Conservation (phyloP, 495 filamentous ascomycete species). For the Lasiosphaeria miniovina region DNA sequence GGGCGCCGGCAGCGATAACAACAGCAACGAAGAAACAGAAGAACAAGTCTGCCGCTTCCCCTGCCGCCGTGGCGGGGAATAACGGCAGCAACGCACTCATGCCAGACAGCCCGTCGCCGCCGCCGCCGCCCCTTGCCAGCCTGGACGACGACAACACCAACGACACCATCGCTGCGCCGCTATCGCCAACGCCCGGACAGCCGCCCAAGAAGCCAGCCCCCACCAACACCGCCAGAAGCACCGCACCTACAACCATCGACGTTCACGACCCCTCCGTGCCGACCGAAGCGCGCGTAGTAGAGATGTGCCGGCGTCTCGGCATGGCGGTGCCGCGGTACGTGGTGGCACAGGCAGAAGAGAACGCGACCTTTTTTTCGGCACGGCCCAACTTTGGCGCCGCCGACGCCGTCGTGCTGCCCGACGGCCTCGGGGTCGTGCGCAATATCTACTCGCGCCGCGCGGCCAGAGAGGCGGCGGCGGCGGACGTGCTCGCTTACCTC, state of each 20-base stretch:
- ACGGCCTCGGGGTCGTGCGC: conserved; percentile 21
- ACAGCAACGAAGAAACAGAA: neutral
- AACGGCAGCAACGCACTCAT: no score
- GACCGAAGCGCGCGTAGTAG: conserved; percentile 10
- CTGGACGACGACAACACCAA: no score
- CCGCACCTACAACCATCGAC: neutral
- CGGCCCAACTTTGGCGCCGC: conserved; percentile 22
- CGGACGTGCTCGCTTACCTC: conserved; percentile 26
- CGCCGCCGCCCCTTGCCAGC: no score
- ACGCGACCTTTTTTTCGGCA: conserved; percentile 18
- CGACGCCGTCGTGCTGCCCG: conserved; percentile 23
- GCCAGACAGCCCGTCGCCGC: no score
- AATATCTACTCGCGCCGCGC: conserved; percentile 24
- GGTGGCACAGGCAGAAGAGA: neutral
- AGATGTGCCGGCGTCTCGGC: conserved; percentile 23
- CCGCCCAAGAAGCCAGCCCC: neutral
- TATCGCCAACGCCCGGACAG: neutral
- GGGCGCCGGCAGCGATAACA: no score
- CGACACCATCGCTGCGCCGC: neutral
- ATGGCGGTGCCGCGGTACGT: conserved; percentile 20
- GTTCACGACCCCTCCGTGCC: conserved; percentile 13
- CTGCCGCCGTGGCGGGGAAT: no score
- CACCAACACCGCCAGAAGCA: neutral
- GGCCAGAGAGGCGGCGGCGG: conserved; percentile 32
- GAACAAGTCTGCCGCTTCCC: no score